A percentile compares a stretch with the other conserved stretches of the same genome.
Conservation (phyloP, 2,329 filamentous ascomycete species). For the Penicillium sp. region DNA sequence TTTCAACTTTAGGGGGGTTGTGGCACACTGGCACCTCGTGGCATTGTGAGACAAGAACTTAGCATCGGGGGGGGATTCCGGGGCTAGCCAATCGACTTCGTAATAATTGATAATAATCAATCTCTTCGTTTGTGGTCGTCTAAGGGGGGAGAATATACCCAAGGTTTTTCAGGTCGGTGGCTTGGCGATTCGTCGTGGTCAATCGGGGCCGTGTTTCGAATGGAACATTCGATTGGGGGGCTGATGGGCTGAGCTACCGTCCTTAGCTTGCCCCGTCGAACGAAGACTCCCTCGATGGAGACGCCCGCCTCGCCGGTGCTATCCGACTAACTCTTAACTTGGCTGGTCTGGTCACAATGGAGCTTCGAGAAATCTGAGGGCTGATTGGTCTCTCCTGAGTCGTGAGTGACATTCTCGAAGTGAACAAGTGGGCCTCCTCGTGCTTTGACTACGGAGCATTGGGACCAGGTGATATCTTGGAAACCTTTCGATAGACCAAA, state of each 20-base stretch:
- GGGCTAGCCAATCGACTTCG: neutral
- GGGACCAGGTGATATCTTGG: neutral
- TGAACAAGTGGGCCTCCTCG: neutral
- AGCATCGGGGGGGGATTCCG: neutral
- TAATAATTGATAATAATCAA: neutral
- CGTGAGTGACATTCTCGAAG: neutral
- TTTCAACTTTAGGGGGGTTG: neutral
- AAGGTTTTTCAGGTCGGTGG: neutral
- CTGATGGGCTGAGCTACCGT: neutral
- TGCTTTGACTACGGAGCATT: neutral
- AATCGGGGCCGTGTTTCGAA: neutral
- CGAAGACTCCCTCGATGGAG: neutral
- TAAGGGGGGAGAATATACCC: neutral
- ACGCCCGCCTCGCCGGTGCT: neutral
- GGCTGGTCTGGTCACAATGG: neutral
- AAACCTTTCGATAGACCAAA: neutral
- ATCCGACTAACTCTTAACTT: neutral
- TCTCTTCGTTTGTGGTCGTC: neutral
- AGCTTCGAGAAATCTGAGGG: neutral
- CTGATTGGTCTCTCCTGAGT: neutral
- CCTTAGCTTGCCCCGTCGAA: neutral
- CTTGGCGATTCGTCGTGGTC: slow-evolving; percentile 1
- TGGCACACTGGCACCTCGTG: neutral
- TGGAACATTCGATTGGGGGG: neutral
- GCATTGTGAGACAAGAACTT: neutral